Evolutionary conservation across 805 yeast genomes (phyloP), one percentile per base, ranked within the genome.

Genomic region (Kockiozyma suomiensis): DNA sequence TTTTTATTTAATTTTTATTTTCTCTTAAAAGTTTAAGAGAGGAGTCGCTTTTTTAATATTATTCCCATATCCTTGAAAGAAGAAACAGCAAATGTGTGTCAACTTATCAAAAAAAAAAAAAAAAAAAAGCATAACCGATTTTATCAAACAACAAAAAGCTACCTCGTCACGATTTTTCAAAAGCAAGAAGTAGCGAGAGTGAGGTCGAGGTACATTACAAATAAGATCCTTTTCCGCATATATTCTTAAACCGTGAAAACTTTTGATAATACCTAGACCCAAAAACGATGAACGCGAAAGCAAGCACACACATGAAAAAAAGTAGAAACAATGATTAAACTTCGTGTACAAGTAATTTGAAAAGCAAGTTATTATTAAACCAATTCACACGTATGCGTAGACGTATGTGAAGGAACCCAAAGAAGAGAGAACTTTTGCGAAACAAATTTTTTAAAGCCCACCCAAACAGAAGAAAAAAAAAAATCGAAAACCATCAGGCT

Each of bases 251-350:
- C 45, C 45, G 15, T 37, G 8, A 23, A 40, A 51, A 51, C 47
- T 51, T 51, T 51, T 51, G 48, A 28, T n/a, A 41, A 51, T 28
- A 51, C 55, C 47, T 30, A 30, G 46, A 51, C 47, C 55, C 55
- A 51, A 19, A 26, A 40, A 41, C n/a, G 21, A 40, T n/a, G 19
- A 10, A 42, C 37, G 28, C 30, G 26, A 28, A 50, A 19, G 5
- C 33, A 49, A 37, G 35, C 23, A 37, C 21, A 12, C 8, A 30
- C 17, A 51, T n/a, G n/a, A n/a, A 19, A 37, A 40, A 40, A 50
- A 3, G 25, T 17, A 25, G 17, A 33, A n/a, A 32, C 3, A 17
- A n/a, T n/a, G n/a, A n/a, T 12, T 15, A 49, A 26, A 49, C n/a
- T 10, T 15, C 26, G 21, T 15, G 12, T 5, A 23, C n/a, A n/a